Evolutionary conservation across 768 basidiomycete species (phyloP).

Genomic region (Tylopilus sp.): DNA sequence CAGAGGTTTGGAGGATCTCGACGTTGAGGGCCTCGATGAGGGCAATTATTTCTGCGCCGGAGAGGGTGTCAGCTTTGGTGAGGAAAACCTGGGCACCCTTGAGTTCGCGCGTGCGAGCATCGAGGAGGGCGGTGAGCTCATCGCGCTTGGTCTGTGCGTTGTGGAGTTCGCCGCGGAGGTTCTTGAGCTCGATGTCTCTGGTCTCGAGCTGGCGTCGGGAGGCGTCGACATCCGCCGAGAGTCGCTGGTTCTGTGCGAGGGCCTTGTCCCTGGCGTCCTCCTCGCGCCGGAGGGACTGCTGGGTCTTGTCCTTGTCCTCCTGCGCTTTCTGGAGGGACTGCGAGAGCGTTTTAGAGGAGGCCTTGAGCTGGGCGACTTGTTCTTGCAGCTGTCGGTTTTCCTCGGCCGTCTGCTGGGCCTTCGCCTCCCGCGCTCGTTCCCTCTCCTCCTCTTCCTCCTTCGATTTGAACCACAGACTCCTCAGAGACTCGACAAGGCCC

Average conservation of each 20-base stretch:
- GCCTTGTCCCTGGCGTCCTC: too few species aligned
- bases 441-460: conserved; percentile 24
- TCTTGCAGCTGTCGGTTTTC: conserved; percentile 19
- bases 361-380: conserved; percentile 14
- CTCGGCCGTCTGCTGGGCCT: conserved; percentile 4
- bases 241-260: too few species aligned
- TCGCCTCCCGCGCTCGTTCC: conserved; percentile 12
- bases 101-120: too few species aligned
- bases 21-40: too few species aligned
- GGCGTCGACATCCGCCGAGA: conserved; percentile 11
- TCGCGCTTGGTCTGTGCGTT: too few species aligned
- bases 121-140: too few species aligned
- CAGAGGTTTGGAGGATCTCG: too few species aligned
- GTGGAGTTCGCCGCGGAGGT: too few species aligned
- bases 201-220: too few species aligned
- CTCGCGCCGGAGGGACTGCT: conserved; percentile 20
- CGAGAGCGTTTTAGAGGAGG: conserved; percentile 4
- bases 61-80: conserved; percentile 41
- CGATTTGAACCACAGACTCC: background rate
- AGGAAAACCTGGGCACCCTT: conserved; percentile 42
- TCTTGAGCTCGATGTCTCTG: too few species aligned
- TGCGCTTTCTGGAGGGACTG: conserved; percentile 18
- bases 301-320: conserved; percentile 13
- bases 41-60: conserved; percentile 41
- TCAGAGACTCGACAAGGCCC: background rate